Evolutionary conservation across 2,329 filamentous ascomycete species (phyloP).

Genomic region (Xylariomycetidae sp.): DNA sequence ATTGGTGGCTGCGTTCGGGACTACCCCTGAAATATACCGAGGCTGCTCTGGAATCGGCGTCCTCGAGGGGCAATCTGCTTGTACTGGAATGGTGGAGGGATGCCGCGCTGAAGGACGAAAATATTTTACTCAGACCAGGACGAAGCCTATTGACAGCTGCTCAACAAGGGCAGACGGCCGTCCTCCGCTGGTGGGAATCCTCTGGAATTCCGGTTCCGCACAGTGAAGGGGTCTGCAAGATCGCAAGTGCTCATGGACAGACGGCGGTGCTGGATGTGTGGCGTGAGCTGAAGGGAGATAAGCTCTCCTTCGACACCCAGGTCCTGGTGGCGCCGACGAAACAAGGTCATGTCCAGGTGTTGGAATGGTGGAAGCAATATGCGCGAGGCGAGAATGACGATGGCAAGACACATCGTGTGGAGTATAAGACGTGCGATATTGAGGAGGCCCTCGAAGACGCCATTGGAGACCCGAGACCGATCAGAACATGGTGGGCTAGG

Average conservation of each 20-base stretch:
- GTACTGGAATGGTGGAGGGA: constrained; percentile 94
- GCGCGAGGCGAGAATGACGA: constrained; percentile 41
- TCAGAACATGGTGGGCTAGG: constrained; percentile 81
- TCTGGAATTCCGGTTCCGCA: constrained; percentile 76
- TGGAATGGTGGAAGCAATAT: constrained; percentile 88
- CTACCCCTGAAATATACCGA: constrained; percentile 82
- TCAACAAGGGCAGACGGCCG: constrained; percentile 72
- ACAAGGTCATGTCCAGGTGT: constrained; percentile 74
- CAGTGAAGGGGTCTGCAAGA: constrained; percentile 75
- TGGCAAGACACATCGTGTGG: constrained; percentile 63
- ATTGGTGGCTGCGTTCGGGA: constrained; percentile 83
- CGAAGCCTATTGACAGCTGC: constrained; percentile 80
- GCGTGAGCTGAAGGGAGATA: constrained; percentile 67
- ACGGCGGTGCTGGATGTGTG: constrained; percentile 80
- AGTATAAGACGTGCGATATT: constrained; percentile 93
- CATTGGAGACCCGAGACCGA: constrained; percentile 66
- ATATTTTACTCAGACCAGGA: constrained; percentile 67
- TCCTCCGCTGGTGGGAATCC: constrained; percentile 83
- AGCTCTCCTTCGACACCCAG: constrained; percentile 73
- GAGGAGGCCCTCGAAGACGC: constrained; percentile 92
- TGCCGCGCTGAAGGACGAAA: constrained; percentile 55
- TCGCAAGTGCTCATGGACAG: constrained; percentile 80
- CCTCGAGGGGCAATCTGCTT: constrained; percentile 74
- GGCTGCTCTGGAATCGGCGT: constrained; percentile 81
- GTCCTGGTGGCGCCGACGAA: constrained; percentile 84